Evolutionary conservation across 2,329 filamentous ascomycete genomes (phyloP).

Genomic region (Microsporum ferrugineum): DNA sequence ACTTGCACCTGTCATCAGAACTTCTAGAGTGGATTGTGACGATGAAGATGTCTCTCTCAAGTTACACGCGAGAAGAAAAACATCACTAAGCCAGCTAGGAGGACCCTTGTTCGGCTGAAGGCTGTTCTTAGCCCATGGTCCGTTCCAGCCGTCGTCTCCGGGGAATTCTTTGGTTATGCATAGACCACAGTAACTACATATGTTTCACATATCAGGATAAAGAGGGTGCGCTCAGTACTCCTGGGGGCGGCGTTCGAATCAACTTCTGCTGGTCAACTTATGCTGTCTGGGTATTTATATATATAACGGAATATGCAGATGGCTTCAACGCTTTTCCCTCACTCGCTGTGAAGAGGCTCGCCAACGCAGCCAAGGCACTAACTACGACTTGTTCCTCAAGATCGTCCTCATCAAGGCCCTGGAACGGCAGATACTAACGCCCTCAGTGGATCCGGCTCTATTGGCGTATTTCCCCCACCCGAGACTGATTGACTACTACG

Average conservation of each 20-base stretch:
- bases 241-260: neutral
- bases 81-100: neutral
- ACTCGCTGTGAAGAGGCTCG: neutral
- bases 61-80: neutral
- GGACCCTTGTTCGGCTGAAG: neutral
- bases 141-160: neutral
- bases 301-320: neutral
- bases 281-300: neutral
- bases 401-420: neutral
- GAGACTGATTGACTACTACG: neutral
- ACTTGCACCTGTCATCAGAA: neutral
- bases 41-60: neutral
- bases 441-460: neutral
- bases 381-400: neutral
- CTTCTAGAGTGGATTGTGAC: neutral
- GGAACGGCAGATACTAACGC: neutral
- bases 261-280: neutral
- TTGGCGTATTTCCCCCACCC: neutral
- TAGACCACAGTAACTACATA: neutral
- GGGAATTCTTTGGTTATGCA: neutral
- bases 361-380: neutral
- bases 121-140: conserved; percentile 1
- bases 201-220: neutral
- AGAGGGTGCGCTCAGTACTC: neutral
- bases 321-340: neutral